Evolutionary conservation across 2,329 filamentous ascomycete species (phyloP), one percentile per base, ranked within the genome.

Genomic region (Trichoderma sp.): DNA sequence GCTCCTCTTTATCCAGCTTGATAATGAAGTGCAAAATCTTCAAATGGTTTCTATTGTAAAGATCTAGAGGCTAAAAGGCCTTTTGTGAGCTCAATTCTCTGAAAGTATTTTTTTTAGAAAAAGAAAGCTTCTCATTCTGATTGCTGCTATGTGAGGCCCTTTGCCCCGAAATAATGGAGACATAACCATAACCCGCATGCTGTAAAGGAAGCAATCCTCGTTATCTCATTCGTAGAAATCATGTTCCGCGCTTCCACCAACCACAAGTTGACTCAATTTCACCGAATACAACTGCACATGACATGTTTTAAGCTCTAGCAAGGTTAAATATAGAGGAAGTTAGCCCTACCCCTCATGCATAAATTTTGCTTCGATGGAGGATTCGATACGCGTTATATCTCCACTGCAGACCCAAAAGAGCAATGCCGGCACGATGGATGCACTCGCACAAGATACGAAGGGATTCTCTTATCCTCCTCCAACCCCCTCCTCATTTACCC

Each of bases 321-420:
- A 61, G 58, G 27, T 61, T 49, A 31, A 33, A 47, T 49, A 49
- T 10, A 61, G 58, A 27, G n/a, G 31, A 27, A 29, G 21, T 55
- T 43, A 47, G 35, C 16, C 13, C 27, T 31, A 61, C 37, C 16
- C n/a, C 27, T 16, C 58, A 61, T 61, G 58, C 58, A 61, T 61
- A 33, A 47, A 61, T 61, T 13, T n/a, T n/a, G 7, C 27, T 4
- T 27, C 29, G 52, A 55, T 31, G 24, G 14, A n/a, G 27, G 14
- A 19, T 10, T 33, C 11, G 58, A 61, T 33, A 61, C 27, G n/a
- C 58, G 40, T 29, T 19, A n/a, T 49, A 40, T 40, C 27, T 61
- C 58, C 40, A 40, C 55, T 58, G 55, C 55, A n/a, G 37, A 24
- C 16, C 31, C 55, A 33, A 58, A 61, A 33, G 27, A 49, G 16